Evolutionary conservation across 2,329 filamentous ascomycete genomes (phyloP).

Genomic region (Penicillium sp.): DNA sequence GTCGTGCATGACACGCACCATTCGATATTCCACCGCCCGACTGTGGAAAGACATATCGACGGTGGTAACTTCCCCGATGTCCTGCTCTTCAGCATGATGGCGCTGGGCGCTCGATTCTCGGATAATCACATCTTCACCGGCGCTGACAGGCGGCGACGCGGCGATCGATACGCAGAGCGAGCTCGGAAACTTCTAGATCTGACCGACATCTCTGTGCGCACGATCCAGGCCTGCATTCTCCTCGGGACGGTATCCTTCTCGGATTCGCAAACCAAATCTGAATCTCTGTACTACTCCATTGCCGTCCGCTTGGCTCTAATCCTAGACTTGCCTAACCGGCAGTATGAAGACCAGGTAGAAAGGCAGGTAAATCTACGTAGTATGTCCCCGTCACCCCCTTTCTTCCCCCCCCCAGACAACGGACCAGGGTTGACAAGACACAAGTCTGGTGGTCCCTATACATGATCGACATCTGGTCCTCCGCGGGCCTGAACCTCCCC

Average conservation of each 20-base stretch:
- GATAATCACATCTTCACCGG: not conserved
- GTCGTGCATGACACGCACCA: slow-evolving; percentile 8
- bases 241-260: slow-evolving; percentile 45
- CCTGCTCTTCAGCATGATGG: slow-evolving; percentile 1
- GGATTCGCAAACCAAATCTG: slow-evolving; percentile 36
- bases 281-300: slow-evolving; percentile 46
- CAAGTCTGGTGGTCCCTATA: slow-evolving; percentile 47
- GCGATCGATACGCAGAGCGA: not conserved
- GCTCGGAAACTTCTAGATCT: slow-evolving; percentile 34
- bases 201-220: slow-evolving; percentile 42
- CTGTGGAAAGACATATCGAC: not conserved
- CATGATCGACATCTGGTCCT: slow-evolving; percentile 51
- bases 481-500: slow-evolving; percentile 41
- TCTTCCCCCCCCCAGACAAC: slow-evolving; percentile 23
- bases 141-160: not conserved
- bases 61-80: not conserved
- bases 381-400: not conserved
- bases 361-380: not conserved
- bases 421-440: slow-evolving; percentile 41
- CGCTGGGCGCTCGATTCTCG: not conserved
- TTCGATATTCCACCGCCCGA: slow-evolving; percentile 2
- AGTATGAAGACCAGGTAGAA: slow-evolving; percentile 27
- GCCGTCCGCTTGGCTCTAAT: slow-evolving; percentile 44
- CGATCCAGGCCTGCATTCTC: slow-evolving; percentile 48
- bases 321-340: slow-evolving; percentile 42